Conservation (phyloP, 495 filamentous ascomycete genomes). For the Daldinia vernicosa region DNA sequence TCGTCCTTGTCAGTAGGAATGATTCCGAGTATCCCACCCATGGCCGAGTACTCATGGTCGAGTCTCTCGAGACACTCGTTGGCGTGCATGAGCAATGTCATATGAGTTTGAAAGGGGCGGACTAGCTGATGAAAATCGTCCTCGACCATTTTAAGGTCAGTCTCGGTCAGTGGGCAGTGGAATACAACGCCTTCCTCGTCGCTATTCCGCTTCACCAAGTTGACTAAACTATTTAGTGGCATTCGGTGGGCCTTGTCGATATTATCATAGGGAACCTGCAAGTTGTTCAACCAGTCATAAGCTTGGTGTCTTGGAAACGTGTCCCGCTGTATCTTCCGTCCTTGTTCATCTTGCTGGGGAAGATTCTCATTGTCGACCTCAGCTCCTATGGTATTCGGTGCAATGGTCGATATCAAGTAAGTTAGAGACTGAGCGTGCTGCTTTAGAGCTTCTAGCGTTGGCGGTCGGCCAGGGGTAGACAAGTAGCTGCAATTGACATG, state of each 20-base stretch:
- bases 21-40: slow-evolving; percentile 59
- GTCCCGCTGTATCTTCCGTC: not conserved
- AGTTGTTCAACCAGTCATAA: slow-evolving; percentile 61
- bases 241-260: slow-evolving; percentile 55
- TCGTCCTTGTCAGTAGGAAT: slow-evolving; percentile 52
- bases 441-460: slow-evolving; percentile 62
- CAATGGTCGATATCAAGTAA: slow-evolving; percentile 57
- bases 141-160: slow-evolving; percentile 21
- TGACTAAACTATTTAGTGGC: slow-evolving; percentile 56
- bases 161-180: slow-evolving; percentile 52
- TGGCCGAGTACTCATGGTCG: slow-evolving; percentile 61
- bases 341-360: not conserved
- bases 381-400: slow-evolving; percentile 42
- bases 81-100: slow-evolving; percentile 61
- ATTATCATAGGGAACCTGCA: slow-evolving; percentile 55
- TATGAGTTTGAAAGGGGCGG: slow-evolving; percentile 56
- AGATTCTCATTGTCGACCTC: slow-evolving; percentile 40
- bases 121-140: slow-evolving; percentile 22
- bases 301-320: slow-evolving; percentile 35
- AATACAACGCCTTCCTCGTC: slow-evolving; percentile 52
- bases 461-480: slow-evolving; percentile 55
- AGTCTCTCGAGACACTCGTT: slow-evolving; percentile 62
- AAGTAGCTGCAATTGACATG: slow-evolving; percentile 63
- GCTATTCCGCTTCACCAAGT: slow-evolving; percentile 52
- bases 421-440: slow-evolving; percentile 64